A percentile compares a stretch with the other conserved stretches of the same genome.
These are phyloP conservation scores for Pisolithus microcarpus DNA, from an alignment of 768 basidiomycete genomes.

Conservation along the genomic window DNA sequence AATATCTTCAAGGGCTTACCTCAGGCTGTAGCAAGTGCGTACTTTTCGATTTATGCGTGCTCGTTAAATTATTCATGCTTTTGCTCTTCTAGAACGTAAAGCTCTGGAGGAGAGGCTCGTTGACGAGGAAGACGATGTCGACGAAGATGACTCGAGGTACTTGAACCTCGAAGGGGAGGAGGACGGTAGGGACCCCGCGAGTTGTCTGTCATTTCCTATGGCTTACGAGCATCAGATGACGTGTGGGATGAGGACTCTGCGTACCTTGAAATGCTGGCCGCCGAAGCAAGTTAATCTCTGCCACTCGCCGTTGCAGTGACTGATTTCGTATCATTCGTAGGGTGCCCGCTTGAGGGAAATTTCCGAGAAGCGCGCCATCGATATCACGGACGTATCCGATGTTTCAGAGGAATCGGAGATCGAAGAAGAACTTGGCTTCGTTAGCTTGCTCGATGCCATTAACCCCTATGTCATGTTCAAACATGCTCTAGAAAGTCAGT, in stretches of 20 bases:
- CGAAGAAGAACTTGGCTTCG: conserved; percentile 78
- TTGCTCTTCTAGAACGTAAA: conserved; percentile 41
- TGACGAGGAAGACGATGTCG: conserved; percentile 40
- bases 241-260: conserved; percentile 89
- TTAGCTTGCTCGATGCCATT: conserved; percentile 75
- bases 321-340: conserved; percentile 29
- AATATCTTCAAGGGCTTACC: conserved; percentile 75
- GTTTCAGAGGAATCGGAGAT: conserved; percentile 53
- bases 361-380: conserved; percentile 34
- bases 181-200: conserved; percentile 37
- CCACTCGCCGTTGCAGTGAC: background rate
- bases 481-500: conserved; percentile 65
- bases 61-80: background rate
- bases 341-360: conserved; percentile 67
- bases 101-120: conserved; percentile 47
- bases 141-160: conserved; percentile 42
- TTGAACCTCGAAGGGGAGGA: conserved; percentile 59
- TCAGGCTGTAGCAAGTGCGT: conserved; percentile 64
- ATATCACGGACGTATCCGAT: conserved; percentile 26
- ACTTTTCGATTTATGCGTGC: background rate
- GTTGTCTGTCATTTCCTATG: background rate
- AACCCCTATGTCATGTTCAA: conserved; percentile 77
- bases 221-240: conserved; percentile 46
- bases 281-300: conserved; percentile 46
- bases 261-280: conserved; percentile 80